phyloP scores from a whole-genome alignment of 495 filamentous ascomycete species.

The Penicillium bovifimosum region DNA sequence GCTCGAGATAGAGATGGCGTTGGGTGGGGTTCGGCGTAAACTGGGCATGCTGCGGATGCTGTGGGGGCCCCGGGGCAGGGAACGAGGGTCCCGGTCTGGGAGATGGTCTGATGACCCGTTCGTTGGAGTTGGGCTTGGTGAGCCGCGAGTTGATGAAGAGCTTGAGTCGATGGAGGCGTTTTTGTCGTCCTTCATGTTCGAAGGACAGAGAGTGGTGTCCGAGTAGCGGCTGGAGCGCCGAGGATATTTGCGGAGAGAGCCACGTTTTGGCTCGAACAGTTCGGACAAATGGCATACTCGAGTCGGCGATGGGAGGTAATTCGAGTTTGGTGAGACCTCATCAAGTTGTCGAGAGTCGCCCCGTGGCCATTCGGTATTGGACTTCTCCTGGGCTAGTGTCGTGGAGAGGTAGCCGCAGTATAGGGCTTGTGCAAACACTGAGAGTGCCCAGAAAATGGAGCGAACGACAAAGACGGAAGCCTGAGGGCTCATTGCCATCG shows the following conservation, averaged over 20 bases:
- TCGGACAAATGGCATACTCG: constrained; percentile 8
- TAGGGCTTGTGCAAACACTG: constrained; percentile 31
- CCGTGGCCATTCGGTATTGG: constrained; percentile 21
- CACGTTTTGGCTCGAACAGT: constrained; percentile 19
- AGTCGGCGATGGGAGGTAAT: constrained; percentile 5
- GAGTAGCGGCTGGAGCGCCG: constrained; percentile 34
- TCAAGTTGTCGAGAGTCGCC: constrained; percentile 29
- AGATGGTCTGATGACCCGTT: background rate
- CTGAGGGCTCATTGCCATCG: constrained; percentile 23
- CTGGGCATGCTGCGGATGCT: constrained; percentile 25
- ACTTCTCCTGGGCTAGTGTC: constrained; percentile 9
- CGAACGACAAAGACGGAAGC: constrained; percentile 23
- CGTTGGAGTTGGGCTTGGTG: constrained; percentile 12
- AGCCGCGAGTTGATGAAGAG: constrained; percentile 14
- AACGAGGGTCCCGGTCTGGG: constrained; percentile 12
- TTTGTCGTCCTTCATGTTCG: constrained; percentile 19
- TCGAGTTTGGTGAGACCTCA: constrained; percentile 15
- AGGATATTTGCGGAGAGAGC: constrained; percentile 25
- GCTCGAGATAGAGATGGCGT: constrained; percentile 26
- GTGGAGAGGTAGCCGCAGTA: constrained; percentile 30
- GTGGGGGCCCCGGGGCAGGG: constrained; percentile 8
- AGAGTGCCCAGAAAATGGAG: constrained; percentile 32
- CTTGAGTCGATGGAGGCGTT: constrained; percentile 25
- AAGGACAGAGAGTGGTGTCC: constrained; percentile 29
- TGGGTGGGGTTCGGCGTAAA: constrained; percentile 14